Evolutionary conservation across 352 stramenopile species (phyloP).

Genomic region (Pythium myriotylum): DNA sequence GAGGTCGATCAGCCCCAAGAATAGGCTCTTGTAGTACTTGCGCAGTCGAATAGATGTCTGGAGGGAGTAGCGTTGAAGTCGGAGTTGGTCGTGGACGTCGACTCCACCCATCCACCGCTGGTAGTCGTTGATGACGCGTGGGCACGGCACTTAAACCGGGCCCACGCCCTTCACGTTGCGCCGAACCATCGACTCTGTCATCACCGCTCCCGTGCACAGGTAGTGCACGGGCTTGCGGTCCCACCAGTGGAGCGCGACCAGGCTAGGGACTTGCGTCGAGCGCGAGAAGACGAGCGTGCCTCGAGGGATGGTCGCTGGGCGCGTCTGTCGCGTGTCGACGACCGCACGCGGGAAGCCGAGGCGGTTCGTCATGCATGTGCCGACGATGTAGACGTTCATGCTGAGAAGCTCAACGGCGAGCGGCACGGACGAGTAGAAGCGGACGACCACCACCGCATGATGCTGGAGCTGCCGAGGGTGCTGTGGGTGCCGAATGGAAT

Average conservation of each 20-base stretch:
- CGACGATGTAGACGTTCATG: conserved; percentile 32
- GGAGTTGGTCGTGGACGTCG: conserved; percentile 31
- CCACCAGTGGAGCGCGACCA: conserved; percentile 31
- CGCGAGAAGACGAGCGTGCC: conserved; percentile 25
- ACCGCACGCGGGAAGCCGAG: conserved; percentile 17
- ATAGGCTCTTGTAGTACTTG: conserved; percentile 32
- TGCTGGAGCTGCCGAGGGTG: too few relatives aligned
- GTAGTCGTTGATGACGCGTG: conserved; percentile 30
- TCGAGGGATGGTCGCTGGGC: conserved; percentile 17
- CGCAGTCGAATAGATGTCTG: conserved; percentile 13
- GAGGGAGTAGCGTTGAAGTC: conserved; percentile 25
- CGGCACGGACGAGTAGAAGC: conserved; percentile 29
- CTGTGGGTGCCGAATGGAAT: not conserved
- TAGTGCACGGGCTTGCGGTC: conserved; percentile 36
- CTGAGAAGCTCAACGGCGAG: conserved; percentile 26
- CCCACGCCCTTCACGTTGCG: conserved; percentile 27
- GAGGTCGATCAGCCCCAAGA: conserved; percentile 9
- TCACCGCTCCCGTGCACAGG: conserved; percentile 14
- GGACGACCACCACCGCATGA: conserved; percentile 21
- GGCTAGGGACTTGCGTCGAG: conserved; percentile 5
- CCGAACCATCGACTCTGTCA: conserved; percentile 14
- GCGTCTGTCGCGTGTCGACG: conserved; percentile 7
- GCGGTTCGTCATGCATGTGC: conserved; percentile 26
- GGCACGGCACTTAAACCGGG: conserved; percentile 12
- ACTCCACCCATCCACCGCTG: conserved; percentile 34